A percentile compares a stretch with the other conserved stretches of the same genome.
Conservation (phyloP, 2,329 filamentous ascomycete genomes). For the Fusarium poae region DNA sequence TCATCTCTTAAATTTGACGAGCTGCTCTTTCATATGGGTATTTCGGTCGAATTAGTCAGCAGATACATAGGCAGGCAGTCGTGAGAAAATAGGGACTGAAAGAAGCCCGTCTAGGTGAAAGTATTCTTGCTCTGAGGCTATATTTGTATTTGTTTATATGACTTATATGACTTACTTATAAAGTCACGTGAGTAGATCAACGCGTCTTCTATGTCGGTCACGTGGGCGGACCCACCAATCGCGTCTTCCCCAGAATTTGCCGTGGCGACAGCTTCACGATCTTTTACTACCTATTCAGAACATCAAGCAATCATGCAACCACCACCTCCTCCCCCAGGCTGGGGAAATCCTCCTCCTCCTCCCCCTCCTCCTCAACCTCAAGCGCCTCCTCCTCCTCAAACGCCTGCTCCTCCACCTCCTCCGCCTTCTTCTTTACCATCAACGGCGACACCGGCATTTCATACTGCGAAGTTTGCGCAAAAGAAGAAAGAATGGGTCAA, state of each 20-base stretch:
- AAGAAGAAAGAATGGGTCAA: slow-evolving; percentile 99
- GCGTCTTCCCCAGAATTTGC: slow-evolving; percentile 55
- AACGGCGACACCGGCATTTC: neutral
- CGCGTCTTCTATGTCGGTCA: neutral
- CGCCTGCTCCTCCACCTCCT: slow-evolving; percentile 76
- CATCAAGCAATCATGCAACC: slow-evolving; percentile 53
- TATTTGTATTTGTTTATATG: no score
- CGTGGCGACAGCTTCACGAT: slow-evolving; percentile 46
- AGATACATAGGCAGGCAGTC: no score
- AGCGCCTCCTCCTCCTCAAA: slow-evolving; percentile 68
- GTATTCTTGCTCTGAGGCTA: neutral
- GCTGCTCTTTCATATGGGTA: no score
- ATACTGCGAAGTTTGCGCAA: slow-evolving; percentile 81
- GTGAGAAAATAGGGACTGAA: neutral
- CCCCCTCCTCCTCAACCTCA: slow-evolving; percentile 65
- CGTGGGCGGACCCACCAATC: slow-evolving; percentile 48
- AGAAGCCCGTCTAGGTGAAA: neutral
- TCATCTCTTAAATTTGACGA: no score
- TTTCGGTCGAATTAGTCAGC: no score
- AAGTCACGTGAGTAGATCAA: neutral
- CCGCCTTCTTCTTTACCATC: slow-evolving; percentile 42
- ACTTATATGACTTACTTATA: no score
- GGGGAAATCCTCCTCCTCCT: slow-evolving; percentile 66
- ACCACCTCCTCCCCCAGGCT: slow-evolving; percentile 70
- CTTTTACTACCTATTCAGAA: slow-evolving; percentile 39